Evolutionary conservation across 2,329 filamentous ascomycete species (phyloP), one percentile per base, ranked within the genome.

Genomic region (Sclerotiophoma versabilis): DNA sequence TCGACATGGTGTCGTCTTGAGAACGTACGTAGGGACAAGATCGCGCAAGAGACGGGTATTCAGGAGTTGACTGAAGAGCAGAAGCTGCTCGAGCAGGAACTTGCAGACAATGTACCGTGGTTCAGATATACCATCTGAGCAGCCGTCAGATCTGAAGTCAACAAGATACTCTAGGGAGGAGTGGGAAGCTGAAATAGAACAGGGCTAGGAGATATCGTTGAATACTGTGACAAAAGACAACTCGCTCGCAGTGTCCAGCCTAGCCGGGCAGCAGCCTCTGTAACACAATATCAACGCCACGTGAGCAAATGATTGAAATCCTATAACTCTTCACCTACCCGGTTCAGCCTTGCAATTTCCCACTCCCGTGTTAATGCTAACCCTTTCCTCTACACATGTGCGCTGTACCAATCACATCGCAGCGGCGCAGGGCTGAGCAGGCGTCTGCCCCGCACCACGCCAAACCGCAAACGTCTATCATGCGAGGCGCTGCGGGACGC

Each of bases 1-100:
- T 83, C 82, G 17, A 68, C 79, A 23, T 87, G 85, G 72, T 80
- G 84, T 22, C 77, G 81, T 33, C 71, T 76, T 34, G 84, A 87
- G 76, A 87, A 87, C 57, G 72, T 75, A 4, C 77, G 83, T 42
- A 77, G 85, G 12, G 82, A 86, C 19, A 69, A 71, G 36, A 64
- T 77, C 48, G 57, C 62, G 3, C 74, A 79, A 66, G 80, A 83
- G 70, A 72, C 75, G 10, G 78, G 59, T 9, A 42, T 50, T 2
- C 72, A 76, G 44, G 76, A 81, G 53, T 82, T 84, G 71, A 84
- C 81, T 2, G 71, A 78, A 34, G 82, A 82, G 59, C 82, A 86
- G 76, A 83, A 79, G 74, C 43, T 73, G 19, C 41, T 75, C 11
- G 83, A 87, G 75, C 73, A 78, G 26, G 79, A 86, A 57, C 76